These are phyloP conservation scores for barley (Hordeum vulgare) DNA, from an alignment of 176 grass and related monocot genomes.

Conservation along the genomic window MorexV3_pseudomolecules_assembly NC_058518.1:99433429-99433928, in stretches of 20 bases:
- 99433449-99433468: background rate
- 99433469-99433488: too few relatives aligned
- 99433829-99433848: too few relatives aligned
- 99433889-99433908: background rate
- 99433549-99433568: background rate
- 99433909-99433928: background rate
- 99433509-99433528: background rate
- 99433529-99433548: background rate
- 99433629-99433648: background rate
- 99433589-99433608: too few relatives aligned
- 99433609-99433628: background rate
- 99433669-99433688: background rate
- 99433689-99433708: background rate
- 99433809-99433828: background rate
- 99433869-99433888: background rate
- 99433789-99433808: too few relatives aligned
- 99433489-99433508: too few relatives aligned
- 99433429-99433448: background rate
- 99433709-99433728: background rate
- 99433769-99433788: too few relatives aligned
- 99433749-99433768: background rate
- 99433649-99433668: background rate
- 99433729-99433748: background rate
- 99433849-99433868: background rate
- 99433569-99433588: background rate